Evolutionary conservation across 169 alveolate genomes (phyloP), one percentile per base, ranked within the genome.

Genomic region (Eimeria sp.): DNA sequence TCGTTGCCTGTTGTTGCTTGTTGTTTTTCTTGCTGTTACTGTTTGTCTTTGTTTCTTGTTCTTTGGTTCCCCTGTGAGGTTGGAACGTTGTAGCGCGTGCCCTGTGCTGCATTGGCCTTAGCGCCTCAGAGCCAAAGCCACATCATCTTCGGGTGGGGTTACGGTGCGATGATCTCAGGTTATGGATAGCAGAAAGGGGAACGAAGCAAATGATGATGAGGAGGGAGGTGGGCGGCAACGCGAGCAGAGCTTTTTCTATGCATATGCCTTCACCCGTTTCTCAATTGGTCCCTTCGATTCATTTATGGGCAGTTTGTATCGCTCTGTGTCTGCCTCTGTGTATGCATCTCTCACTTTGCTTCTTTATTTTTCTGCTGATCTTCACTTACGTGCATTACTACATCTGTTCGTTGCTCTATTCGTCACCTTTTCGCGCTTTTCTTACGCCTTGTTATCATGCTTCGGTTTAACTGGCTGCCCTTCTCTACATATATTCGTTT

Each of bases 151-250:
- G 66, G 1, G 30, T 46, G 37, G 20, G 27, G 14, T 1, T 77
- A 64, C 62, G 27, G n/a, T 74, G 64, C 46, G 18, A 11, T 83
- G 20, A 27, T 30, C 37, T 27, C 93, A 85, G 93, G 40, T 85
- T 9, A 14, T 85, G 49, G 62, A 85, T 37, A 85, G 93, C 93
- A 27, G 93, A 25, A 58, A 60, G 25, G 93, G 82, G 43, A 33
- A 58, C 52, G 93, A 58, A 33, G 93, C n/a, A 37, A 46, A 62
- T 23, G 25, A 25, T 14, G 78, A 85, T 25, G 93, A 85, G 40
- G 93, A 85, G 46, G 80, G 64, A n/a, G 93, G 93, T 85, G 54
- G n/a, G 93, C 64, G 60, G 14, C 64, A 8, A 1, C 71, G n/a
- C 8, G 71, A 46, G 43, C 62, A 49, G 58, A 49, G 62, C 64